Evolutionary conservation across 805 yeast species (phyloP).

Genomic region (Cyberlindnera americana): DNA sequence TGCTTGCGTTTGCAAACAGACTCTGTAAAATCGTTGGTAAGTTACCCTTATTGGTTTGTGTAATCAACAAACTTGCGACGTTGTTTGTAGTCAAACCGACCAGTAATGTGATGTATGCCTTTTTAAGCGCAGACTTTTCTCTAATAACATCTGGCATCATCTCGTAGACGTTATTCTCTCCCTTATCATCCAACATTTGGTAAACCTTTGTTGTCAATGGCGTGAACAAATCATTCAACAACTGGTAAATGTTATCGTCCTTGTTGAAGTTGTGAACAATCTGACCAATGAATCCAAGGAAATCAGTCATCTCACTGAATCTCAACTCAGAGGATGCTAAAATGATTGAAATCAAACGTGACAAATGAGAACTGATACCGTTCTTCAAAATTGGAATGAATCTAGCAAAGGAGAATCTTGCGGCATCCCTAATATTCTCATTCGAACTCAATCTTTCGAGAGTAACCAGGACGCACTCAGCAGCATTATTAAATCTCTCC

Average conservation of each 20-base stretch:
- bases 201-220: conserved; percentile 72
- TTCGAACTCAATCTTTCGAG: conserved; percentile 67
- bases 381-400: conserved; percentile 70
- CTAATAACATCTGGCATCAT: conserved; percentile 56
- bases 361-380: conserved; percentile 49
- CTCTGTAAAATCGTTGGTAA: conserved; percentile 61
- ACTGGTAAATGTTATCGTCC: conserved; percentile 64
- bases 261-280: conserved; percentile 72
- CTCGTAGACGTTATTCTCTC: conserved; percentile 35
- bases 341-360: conserved; percentile 67
- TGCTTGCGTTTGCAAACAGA: conserved; percentile 62
- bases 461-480: conserved; percentile 81
- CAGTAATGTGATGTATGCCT: conserved; percentile 65
- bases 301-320: conserved; percentile 68
- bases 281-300: conserved; percentile 83
- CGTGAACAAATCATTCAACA: conserved; percentile 66
- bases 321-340: conserved; percentile 55
- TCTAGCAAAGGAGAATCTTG: conserved; percentile 84
- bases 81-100: conserved; percentile 72
- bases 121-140: conserved; percentile 64
- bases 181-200: conserved; percentile 41
- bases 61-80: conserved; percentile 70
- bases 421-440: conserved; percentile 76
- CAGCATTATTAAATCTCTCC: conserved; percentile 58
- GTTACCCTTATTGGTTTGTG: conserved; percentile 58